These are phyloP conservation scores for Streptanthus diversifolius DNA, from an alignment of 345 rosid genomes.

Conservation along the genomic window DNA sequence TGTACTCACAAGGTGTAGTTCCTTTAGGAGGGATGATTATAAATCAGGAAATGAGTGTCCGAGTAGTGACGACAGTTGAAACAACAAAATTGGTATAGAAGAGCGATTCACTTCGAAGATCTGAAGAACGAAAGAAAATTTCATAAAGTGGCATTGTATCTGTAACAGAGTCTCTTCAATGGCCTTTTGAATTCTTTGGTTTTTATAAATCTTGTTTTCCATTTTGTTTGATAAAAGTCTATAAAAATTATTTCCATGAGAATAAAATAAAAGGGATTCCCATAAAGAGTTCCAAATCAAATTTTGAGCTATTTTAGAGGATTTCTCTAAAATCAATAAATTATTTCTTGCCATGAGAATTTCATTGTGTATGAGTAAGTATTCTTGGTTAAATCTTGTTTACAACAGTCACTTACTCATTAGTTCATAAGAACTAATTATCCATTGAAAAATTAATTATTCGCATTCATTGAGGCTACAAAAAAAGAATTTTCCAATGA, in stretches of 20 bases:
- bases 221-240: not conserved
- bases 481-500: not conserved
- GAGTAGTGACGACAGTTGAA: conserved; percentile 30
- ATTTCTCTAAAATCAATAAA: not conserved
- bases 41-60: conserved; percentile 36
- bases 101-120: conserved; percentile 1
- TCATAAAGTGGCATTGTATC: conserved; percentile 3
- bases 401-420: not conserved
- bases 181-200: not conserved
- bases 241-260: not conserved
- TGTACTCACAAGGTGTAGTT: not conserved
- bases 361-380: not conserved
- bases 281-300: not conserved
- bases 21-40: conserved; percentile 36
- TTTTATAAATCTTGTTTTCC: not conserved
- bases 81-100: not conserved
- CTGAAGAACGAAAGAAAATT: not conserved
- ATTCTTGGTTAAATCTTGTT: not conserved
- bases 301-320: not conserved
- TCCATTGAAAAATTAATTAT: not conserved
- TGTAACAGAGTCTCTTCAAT: not conserved
- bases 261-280: not conserved
- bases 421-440: not conserved
- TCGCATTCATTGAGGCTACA: not conserved
- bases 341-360: not conserved